Evolutionary conservation across 768 basidiomycete species (phyloP).

Genomic region (Gautieria morchelliformis): DNA sequence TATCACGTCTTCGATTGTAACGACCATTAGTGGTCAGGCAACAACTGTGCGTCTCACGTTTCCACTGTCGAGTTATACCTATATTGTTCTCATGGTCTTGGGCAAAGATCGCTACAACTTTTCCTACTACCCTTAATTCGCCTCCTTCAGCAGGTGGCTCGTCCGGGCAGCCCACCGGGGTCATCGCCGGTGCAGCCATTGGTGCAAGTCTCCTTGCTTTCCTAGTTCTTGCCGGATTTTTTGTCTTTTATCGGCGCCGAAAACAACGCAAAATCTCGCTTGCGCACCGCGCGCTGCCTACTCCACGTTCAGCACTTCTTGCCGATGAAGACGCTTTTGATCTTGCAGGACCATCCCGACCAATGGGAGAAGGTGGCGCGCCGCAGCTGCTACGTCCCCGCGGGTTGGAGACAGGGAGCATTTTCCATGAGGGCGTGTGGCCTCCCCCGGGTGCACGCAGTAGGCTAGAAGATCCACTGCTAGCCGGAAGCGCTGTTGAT

Average conservation of each 20-base stretch:
- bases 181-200: conserved; percentile 11
- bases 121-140: conserved; percentile 2
- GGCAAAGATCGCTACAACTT: not conserved
- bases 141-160: not conserved
- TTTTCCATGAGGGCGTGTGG: conserved; percentile 14
- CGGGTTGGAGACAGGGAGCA: conserved; percentile 11
- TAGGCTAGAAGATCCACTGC: conserved; percentile 10
- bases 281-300: conserved; percentile 5
- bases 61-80: not conserved
- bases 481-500: conserved; percentile 6
- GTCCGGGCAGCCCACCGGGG: conserved; percentile 1
- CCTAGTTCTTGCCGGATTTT: conserved; percentile 5
- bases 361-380: not conserved
- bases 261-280: not conserved
- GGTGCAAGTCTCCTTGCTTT: conserved; percentile 3
- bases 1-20: conserved; percentile 1
- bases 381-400: conserved; percentile 9
- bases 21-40: not conserved
- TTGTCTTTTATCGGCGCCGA: conserved; percentile 7
- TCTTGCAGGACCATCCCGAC: not conserved
- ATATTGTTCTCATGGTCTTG: not conserved
- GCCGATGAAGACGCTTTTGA: conserved; percentile 11
- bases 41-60: conserved; percentile 4
- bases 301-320: conserved; percentile 10
- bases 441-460: conserved; percentile 9